Evolutionary conservation across 495 filamentous ascomycete genomes (phyloP), one percentile per base, ranked within the genome.

Genomic region (Tirmania nivea): DNA sequence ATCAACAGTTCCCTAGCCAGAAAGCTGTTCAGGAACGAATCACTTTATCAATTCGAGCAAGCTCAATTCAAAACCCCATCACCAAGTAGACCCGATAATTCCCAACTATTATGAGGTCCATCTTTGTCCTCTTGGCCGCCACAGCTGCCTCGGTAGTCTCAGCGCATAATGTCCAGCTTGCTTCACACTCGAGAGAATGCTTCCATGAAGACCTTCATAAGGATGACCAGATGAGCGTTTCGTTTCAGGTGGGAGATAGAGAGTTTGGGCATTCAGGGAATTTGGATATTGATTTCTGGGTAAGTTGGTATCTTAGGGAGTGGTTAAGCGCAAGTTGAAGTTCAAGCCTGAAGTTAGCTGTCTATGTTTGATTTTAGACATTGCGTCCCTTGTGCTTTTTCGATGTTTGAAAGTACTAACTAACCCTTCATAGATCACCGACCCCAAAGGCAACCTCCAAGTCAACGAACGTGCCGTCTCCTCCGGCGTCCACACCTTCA

Each of bases 211-310:
- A 70, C 50, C 79, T 97, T 45, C 87, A 94, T 71, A 77, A 74
- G 60, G 90, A 94, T 68, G 90, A 97, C 70, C 80, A 81, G 68
- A 97, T 97, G 90, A 95, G 87, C 10, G 89, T 97, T 34, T 90
- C 87, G 14, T 97, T 94, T 73, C 90, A 96, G 72, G 88, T 96
- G 55, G 90, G 92, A 59, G 90, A 97, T 66, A 70, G 92, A 54
- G 90, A 97, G 62, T 96, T 95, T 67, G 90, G 89, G 34, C 80
- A 84, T 14, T 87, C 86, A 42, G 89, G 90, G 11, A 96, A 95
- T 63, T 71, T 97, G 16, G 90, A 96, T 59, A 78, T 96, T 66
- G 90, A 96, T 68, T 96, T 96, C 68, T 97, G 88, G 90, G 90
- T 95, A 80, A 54, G 77, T 64, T 49, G 20, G 14, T 14, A 14